Evolutionary conservation across 2,329 filamentous ascomycete species (phyloP), one percentile per base, ranked within the genome.

Genomic region (Lasiodiplodia citricola): DNA sequence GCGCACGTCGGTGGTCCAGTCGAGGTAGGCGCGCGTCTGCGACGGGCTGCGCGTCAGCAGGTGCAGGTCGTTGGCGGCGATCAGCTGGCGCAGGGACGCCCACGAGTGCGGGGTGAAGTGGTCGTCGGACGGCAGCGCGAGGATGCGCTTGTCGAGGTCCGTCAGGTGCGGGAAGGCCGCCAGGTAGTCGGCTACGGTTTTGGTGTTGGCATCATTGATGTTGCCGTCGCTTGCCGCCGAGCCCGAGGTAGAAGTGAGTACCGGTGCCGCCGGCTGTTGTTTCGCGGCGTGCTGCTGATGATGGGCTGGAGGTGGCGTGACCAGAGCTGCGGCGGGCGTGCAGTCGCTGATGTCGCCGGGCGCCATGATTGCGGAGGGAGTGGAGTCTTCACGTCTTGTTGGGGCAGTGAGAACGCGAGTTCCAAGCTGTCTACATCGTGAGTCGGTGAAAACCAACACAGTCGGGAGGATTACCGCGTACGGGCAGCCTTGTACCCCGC

Each of bases 31-130:
- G 74, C 82, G 82, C 18, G 89, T 80, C 71, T 88, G 84, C 70
- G 85, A 87, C 25, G 88, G 88, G 76, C 83, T 85, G 71, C 88
- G 85, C 74, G 86, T 88, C 13, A 90, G 80, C 41, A 84, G 78
- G 70, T 85, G 84, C 67, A 90, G 86, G 69, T 84, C 81, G 73
- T 87, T 86, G 47, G 81, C 79, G 21, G 80, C 80, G 65, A 80
- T 78, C 8, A 80, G 72, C 10, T 71, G 47, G 38, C 70, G 71
- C n/a, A 80, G 69, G 35, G 78, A 71, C 13, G 73, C 66, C 79
- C 79, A 80, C 0, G 75, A 75, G 69, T 80, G 79, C 1, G 79
- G 74, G 23, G 73, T 75, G 70, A 76, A 79, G 28, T 77, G 5
- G 58, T 21, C 51, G 28, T 67, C 65, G 44, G 50, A 50, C 11